Evolutionary conservation across 768 basidiomycete genomes (phyloP), one percentile per base, ranked within the genome.

Genomic region (Hericium rajendrae): DNA sequence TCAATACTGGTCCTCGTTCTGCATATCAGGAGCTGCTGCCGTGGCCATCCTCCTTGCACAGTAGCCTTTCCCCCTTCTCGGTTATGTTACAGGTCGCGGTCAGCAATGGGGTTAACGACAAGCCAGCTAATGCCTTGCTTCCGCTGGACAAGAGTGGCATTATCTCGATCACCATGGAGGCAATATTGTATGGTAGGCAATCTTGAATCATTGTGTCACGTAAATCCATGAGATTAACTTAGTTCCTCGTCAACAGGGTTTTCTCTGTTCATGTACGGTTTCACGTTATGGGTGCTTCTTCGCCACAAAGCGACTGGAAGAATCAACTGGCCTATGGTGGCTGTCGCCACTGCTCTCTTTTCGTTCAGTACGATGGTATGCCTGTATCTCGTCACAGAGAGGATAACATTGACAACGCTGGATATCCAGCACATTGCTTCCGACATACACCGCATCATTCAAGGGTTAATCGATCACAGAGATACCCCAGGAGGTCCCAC

Each of bases 401-500:
- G 15, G 41, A 9, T n/a, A n/a, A 5, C 4, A 9, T 46, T 20
- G 6, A 26, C 15, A 8, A 26, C 49, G n/a, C 0, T 12, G 5
- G 32, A 16, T n/a, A 12, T 20, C 20, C 37, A 54, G 53, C 53
- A 54, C 15, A 8, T 54, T 12, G 53, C 10, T 6, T 13, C 41
- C 41, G 53, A 54, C 40, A 43, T 54, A 38, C 20, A 54, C 13
- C 51, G 51, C 11, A 24, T 53, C 8, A 38, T 43, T 22, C 40
- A 63, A 6, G 72, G 70, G 10, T 58, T 73, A 8, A 54, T 71
- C 15, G 41, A 46, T 5, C 58, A 58, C 20, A 60, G 64, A 3
- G 58, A 67, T 2, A 57, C 57, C 13, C 59, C 63, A 1, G 67
- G 62, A 0, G 64, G 63, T 1, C 62, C 71, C 8, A 9, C 59